Conservation (phyloP, 1,139 yeast species). For the Candida neerlandica region DNA sequence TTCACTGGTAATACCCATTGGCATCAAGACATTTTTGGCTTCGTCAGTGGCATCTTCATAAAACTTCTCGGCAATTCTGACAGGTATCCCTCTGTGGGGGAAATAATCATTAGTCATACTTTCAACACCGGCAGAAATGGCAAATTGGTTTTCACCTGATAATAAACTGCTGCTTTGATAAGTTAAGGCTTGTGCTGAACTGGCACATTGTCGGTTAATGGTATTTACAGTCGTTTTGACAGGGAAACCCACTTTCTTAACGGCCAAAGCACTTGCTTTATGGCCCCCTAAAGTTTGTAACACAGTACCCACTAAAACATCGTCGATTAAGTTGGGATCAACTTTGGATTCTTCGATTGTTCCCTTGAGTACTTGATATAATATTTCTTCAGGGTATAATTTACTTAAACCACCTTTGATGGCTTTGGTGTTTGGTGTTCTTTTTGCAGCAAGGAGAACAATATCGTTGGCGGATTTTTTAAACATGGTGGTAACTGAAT, state of each 20-base stretch:
- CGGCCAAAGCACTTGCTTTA: conserved; percentile 77
- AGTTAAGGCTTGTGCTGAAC: conserved; percentile 42
- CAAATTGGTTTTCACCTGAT: conserved; percentile 34
- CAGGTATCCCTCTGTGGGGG: conserved; percentile 41
- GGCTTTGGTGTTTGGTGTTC: conserved; percentile 40
- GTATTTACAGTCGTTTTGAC: conserved; percentile 39
- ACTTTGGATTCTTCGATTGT: conserved; percentile 28
- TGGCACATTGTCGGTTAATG: conserved; percentile 44
- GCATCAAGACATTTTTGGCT: conserved; percentile 27
- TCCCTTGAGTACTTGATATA: conserved; percentile 31
- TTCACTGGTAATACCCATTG: conserved; percentile 72
- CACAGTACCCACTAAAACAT: conserved; percentile 80
- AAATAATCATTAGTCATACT: conserved; percentile 47
- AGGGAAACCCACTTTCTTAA: conserved; percentile 39
- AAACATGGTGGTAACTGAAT: conserved; percentile 12
- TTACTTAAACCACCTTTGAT: conserved; percentile 39
- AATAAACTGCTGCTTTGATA: conserved; percentile 34
- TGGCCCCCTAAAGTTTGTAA: conserved; percentile 85
- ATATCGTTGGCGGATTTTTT: conserved; percentile 34
- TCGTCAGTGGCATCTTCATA: conserved; percentile 21
- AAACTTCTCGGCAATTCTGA: conserved; percentile 25
- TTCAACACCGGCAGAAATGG: conserved; percentile 48
- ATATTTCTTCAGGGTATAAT: conserved; percentile 38
- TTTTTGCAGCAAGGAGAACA: conserved; percentile 37
- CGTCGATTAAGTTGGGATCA: conserved; percentile 54